Conservation (phyloP, 2,329 filamentous ascomycete genomes). For the Talaromyces pinophilus region DNA sequence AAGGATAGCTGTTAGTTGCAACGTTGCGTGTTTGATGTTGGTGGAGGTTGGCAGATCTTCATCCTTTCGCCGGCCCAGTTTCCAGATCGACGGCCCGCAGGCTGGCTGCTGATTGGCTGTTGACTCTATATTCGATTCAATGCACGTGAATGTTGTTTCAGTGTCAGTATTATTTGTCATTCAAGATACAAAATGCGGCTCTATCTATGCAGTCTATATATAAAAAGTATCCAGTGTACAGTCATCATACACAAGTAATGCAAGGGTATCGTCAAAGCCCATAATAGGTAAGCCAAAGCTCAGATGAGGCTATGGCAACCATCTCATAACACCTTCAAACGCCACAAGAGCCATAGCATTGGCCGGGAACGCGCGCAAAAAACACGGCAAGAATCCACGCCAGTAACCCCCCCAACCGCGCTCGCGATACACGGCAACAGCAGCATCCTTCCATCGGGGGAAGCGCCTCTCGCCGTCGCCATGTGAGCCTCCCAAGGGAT, state of each 20-base stretch:
- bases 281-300: background rate
- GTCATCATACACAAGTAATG: slow-evolving; percentile 9
- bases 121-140: background rate
- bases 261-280: slow-evolving; percentile 16
- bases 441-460: slow-evolving; percentile 76
- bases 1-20: slow-evolving; percentile 8
- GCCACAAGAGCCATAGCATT: slow-evolving; percentile 92
- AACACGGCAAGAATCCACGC: slow-evolving; percentile 91
- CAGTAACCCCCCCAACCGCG: slow-evolving; percentile 79
- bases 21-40: slow-evolving; percentile 19
- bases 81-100: slow-evolving; percentile 5
- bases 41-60: slow-evolving; percentile 11
- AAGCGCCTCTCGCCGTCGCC: slow-evolving; percentile 70
- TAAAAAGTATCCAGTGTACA: background rate
- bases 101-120: slow-evolving; percentile 1
- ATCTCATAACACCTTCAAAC: slow-evolving; percentile 88
- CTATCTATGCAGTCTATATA: slow-evolving; percentile 9
- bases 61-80: background rate
- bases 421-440: slow-evolving; percentile 72
- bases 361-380: slow-evolving; percentile 88
- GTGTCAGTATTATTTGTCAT: background rate
- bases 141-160: slow-evolving; percentile 1
- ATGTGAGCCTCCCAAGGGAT: slow-evolving; percentile 72
- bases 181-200: background rate
- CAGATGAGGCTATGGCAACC: slow-evolving; percentile 37